These are phyloP conservation scores for Melaleuca alternifolia DNA, from an alignment of 345 rosid genomes.

Conservation along the genomic window DNA sequence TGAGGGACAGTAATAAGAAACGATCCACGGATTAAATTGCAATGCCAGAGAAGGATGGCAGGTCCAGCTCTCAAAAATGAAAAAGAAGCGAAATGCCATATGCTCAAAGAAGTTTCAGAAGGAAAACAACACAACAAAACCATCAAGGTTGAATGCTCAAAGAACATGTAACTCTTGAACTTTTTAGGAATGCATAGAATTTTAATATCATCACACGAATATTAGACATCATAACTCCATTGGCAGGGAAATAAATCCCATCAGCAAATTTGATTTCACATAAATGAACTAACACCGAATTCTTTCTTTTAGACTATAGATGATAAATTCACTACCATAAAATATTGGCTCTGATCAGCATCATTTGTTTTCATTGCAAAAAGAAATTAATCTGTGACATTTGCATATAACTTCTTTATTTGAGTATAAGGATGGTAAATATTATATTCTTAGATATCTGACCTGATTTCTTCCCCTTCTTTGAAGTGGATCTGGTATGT, in stretches of 20 bases:
- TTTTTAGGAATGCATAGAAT: neutral
- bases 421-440: neutral
- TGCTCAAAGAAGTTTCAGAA: neutral
- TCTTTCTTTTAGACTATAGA: neutral
- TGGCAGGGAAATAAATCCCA: neutral
- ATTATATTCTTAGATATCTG: neutral
- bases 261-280: neutral
- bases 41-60: neutral
- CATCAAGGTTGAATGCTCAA: neutral
- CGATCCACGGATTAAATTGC: neutral
- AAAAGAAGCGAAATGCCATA: neutral
- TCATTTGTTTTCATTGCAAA: neutral
- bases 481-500: slow-evolving; percentile 13
- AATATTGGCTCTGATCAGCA: neutral
- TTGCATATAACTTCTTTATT: neutral
- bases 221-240: neutral
- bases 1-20: neutral
- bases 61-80: neutral
- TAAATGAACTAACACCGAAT: neutral
- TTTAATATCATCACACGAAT: neutral
- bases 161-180: neutral
- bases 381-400: neutral
- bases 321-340: neutral
- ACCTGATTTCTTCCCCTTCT: slow-evolving; percentile 37
- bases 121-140: neutral